Evolutionary conservation across 352 stramenopile genomes (phyloP), one percentile per base, ranked within the genome.

Genomic region (Phytophthora meadii): DNA sequence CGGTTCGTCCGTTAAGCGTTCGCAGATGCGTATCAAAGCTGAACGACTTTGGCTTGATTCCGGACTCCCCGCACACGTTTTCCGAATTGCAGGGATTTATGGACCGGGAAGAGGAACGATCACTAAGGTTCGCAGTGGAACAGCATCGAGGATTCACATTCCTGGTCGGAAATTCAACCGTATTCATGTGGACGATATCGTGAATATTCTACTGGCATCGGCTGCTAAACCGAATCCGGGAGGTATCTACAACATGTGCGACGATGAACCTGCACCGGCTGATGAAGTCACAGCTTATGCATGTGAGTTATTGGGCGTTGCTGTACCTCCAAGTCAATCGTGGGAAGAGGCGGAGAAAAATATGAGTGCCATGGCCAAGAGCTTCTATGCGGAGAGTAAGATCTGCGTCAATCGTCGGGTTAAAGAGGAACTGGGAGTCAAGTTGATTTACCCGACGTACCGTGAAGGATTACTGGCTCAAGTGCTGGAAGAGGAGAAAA

Each of bases 1-100:
- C 22, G 55, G 74, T n/a, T 94, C 90, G 5, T 60, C 59, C 0
- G 81, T 93, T 12, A 66, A 61, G 25, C 74, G 91, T 27, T 95
- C 82, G 12, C 84, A 92, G 61, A 76, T 90, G 59, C 82, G 93
- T 22, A 92, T 96, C 49, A 66, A 62, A 22, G 89, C 86, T 4
- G 93, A 98, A 57, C 64, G 64, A 10, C 58, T 79, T 24, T 98
- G 92, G 92, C 76, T 94, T 17, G 72, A 86, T 10, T 79, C 74
- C 11, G 69, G 46, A 5, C 63, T 98, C 2, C 89, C 90, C 0
- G 62, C 76, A 14, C 92, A 97, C 50, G 76, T 97, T 30, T 97
- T 98, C 64, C 90, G 92, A 27, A 90, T 98, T 44, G 92, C 88
- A 7, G 93, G 92, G 5, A 98, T 98, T 65, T 98, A 98, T 65